Evolutionary conservation across 768 basidiomycete species (phyloP), one percentile per base, ranked within the genome.

Genomic region (Suillus occidentalis): DNA sequence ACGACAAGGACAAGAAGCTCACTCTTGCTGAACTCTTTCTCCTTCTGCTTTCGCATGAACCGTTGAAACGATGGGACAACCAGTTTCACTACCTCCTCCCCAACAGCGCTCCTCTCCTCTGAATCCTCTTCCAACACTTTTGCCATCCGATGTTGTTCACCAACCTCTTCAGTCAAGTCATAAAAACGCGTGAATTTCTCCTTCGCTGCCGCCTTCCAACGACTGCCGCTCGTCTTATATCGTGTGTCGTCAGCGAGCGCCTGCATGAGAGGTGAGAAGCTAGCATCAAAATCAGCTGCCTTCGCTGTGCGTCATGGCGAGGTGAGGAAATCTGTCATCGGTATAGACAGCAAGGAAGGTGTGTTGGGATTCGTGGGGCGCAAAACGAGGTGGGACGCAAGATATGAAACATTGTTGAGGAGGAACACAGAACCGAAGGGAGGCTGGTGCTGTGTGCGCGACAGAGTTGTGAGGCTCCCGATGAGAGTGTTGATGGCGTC

Each of bases 1-100:
- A 69, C 45, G 34, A 57, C 12, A 25, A 50, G 60, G 18, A 45
- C 14, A 40, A 53, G 36, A 14, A 2, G 79, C 85, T 71, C 68
- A 93, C 93, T 92, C 79, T 90, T 92, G 74, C 91, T 92, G 69
- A 93, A 92, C 68, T 94, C 91, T 73, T 90, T 92, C 52, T 91
- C 92, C 43, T 82, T 82, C 70, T 90, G 87, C 73, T 88, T 89
- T 75, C 89, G 88, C 66, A 84, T 84, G 71, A 94, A 94, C 63
- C 88, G 78, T 75, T 89, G 85, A 66, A 95, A 80, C 50, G 84
- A 85, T 31, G 92, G 91, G 12, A 93, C 83, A 13, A 94, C 89
- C 9, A 94, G 80, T 78, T 87, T 90, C 36, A 89, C 85, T 9
- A 88, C 87, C 72, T 94, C 93, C 31, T 93, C 91, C 52, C 80